These are phyloP conservation scores for Corymbia maculata DNA, from an alignment of 345 rosid genomes.

Conservation along the genomic window DNA sequence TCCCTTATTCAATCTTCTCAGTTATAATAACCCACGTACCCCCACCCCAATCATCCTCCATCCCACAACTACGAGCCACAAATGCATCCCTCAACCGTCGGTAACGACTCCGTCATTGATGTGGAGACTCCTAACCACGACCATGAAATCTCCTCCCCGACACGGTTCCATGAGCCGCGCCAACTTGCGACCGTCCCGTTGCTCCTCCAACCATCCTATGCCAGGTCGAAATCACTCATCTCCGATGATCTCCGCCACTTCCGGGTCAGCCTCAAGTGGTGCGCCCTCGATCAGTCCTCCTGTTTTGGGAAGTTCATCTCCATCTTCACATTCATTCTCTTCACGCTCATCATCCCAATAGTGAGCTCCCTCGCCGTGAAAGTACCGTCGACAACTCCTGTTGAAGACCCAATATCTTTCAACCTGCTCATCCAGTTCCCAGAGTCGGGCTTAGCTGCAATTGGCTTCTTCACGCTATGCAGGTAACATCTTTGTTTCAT, in stretches of 20 bases:
- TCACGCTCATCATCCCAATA: constrained; percentile 38
- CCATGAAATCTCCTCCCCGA: background rate
- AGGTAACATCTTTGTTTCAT: background rate
- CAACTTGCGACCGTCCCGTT: background rate
- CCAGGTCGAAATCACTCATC: constrained; percentile 24
- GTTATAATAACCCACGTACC: background rate
- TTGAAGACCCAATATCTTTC: constrained; percentile 26
- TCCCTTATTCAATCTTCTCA: background rate
- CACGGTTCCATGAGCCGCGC: background rate
- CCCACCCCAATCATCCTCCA: background rate
- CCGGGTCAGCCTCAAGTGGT: constrained; percentile 51
- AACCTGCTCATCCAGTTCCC: constrained; percentile 62
- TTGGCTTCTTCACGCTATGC: constrained; percentile 46
- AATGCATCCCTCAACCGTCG: background rate
- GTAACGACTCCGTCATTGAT: background rate
- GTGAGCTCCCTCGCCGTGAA: constrained; percentile 19
- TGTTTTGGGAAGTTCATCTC: constrained; percentile 37
- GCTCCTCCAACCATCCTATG: constrained; percentile 7
- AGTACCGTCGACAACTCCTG: constrained; percentile 12
- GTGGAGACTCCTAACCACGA: background rate
- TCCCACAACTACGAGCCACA: background rate
- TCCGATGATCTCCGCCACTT: constrained; percentile 40
- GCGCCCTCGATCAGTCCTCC: constrained; percentile 65
- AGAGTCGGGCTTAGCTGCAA: constrained; percentile 43
- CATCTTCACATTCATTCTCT: constrained; percentile 25